phyloP scores from a whole-genome alignment of 2,329 filamentous ascomycete species.

The Exophiala sp. region DNA sequence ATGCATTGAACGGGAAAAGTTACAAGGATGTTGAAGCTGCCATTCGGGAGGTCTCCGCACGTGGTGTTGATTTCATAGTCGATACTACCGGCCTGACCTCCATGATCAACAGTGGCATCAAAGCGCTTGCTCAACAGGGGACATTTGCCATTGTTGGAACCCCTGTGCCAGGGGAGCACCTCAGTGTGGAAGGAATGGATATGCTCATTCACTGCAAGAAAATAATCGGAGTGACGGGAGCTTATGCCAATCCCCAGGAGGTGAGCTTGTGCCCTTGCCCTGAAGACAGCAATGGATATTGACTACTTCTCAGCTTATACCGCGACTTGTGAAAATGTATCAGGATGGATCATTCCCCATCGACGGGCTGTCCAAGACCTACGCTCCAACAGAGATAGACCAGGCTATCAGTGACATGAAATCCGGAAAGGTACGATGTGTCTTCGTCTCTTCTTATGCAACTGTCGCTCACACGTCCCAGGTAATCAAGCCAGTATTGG shows the following conservation, averaged over 20 bases:
- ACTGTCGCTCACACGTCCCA: background rate
- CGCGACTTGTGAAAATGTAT: conserved; percentile 4
- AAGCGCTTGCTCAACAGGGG: background rate
- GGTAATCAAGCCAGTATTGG: conserved; percentile 2
- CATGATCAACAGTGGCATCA: conserved; percentile 25
- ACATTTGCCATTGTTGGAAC: conserved; percentile 4
- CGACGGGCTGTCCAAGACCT: background rate
- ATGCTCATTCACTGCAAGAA: conserved; percentile 8
- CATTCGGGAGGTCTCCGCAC: background rate
- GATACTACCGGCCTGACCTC: conserved; percentile 31
- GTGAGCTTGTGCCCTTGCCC: background rate
- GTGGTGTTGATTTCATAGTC: conserved; percentile 24
- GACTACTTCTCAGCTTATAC: conserved; percentile 1
- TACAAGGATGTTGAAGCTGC: conserved; percentile 4
- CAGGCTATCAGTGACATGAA: conserved; percentile 36
- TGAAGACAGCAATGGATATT: background rate
- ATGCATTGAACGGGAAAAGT: conserved; percentile 23
- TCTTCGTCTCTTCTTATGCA: background rate
- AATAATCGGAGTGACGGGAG: conserved; percentile 4
- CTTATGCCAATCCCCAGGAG: conserved; percentile 1
- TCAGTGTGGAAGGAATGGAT: background rate
- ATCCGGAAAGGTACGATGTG: background rate
- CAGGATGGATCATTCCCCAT: conserved; percentile 1
- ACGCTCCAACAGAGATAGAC: conserved; percentile 32
- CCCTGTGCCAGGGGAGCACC: background rate